Conservation (phyloP, 257 asterid species). For the Solanum sejunctum region DNA sequence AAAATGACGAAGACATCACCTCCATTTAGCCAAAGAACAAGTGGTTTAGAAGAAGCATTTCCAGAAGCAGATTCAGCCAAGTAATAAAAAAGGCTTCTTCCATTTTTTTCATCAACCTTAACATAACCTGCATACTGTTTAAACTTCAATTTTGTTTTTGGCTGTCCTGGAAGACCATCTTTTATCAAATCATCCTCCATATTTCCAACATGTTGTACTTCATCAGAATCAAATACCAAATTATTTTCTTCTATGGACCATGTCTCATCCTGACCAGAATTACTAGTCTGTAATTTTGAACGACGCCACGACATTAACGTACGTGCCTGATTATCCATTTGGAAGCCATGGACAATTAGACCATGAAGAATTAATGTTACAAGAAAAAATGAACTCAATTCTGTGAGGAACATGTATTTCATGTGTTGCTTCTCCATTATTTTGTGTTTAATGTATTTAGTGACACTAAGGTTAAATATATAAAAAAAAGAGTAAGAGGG, state of each 20-base stretch:
- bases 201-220: constrained; percentile 3
- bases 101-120: constrained; percentile 7
- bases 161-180: constrained; percentile 33
- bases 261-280: not conserved
- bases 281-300: not conserved
- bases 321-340: constrained; percentile 11
- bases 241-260: not conserved
- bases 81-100: constrained; percentile 26
- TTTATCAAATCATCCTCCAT: constrained; percentile 25
- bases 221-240: not conserved
- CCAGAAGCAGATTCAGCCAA: constrained; percentile 19
- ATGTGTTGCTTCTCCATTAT: constrained; percentile 9
- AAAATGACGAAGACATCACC: not conserved
- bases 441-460: not conserved
- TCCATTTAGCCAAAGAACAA: constrained; percentile 36
- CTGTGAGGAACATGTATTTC: not conserved
- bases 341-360: constrained; percentile 5
- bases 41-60: constrained; percentile 19
- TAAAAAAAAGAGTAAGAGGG: no score
- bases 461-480: not conserved
- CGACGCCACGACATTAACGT: constrained; percentile 17
- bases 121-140: constrained; percentile 34
- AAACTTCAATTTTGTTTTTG: constrained; percentile 14
- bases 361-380: not conserved
- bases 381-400: constrained; percentile 1